Evolutionary conservation across 2,329 filamentous ascomycete species (phyloP).

Genomic region (Tolypocladium nubicola): DNA sequence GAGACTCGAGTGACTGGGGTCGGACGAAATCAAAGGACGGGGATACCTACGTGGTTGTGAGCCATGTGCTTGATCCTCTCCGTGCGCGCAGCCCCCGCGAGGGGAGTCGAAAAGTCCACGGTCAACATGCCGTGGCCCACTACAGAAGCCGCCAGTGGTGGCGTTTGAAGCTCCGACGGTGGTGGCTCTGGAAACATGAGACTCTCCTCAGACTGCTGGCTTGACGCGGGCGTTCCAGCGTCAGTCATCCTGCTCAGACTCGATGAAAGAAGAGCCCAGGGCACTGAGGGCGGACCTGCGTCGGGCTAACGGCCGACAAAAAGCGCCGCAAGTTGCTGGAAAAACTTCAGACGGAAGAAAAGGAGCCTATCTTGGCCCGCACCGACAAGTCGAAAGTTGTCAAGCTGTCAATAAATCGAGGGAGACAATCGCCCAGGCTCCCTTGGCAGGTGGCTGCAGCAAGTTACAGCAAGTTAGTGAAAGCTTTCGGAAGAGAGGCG

Average conservation of each 20-base stretch:
- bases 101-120: constrained; percentile 28
- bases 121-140: constrained; percentile 19
- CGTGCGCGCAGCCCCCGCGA: constrained; percentile 22
- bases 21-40: neutral
- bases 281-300: neutral
- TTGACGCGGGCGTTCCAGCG: neutral
- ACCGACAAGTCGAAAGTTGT: neutral
- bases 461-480: neutral
- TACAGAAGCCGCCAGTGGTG: neutral
- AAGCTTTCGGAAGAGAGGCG: neutral
- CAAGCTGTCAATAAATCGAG: neutral
- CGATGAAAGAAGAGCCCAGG: neutral
- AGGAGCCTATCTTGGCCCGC: neutral
- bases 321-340: neutral
- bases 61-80: constrained; percentile 27
- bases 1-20: neutral
- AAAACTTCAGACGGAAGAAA: neutral
- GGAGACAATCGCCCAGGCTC: neutral
- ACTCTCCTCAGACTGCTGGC: neutral
- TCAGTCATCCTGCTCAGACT: neutral
- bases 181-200: neutral
- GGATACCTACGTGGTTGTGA: constrained; percentile 24
- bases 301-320: neutral
- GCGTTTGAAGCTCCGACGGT: neutral
- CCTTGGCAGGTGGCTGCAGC: neutral